Base-by-base conservation (phyloP, 2,329 filamentous ascomycete genomes). In the Cladophialophora psammophila region DNA sequence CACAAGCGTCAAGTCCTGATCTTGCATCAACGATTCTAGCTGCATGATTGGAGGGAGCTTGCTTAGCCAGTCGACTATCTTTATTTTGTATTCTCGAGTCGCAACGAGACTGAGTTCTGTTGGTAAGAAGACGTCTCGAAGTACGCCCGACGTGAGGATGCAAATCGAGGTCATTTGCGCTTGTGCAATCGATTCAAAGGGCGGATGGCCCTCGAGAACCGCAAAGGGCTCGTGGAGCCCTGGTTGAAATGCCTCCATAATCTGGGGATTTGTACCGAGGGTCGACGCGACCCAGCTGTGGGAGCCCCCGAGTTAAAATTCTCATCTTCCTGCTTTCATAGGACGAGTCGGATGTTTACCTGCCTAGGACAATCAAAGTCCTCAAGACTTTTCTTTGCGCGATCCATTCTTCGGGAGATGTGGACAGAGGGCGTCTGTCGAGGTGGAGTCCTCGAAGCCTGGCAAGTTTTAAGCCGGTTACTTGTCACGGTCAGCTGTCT, bases 331-430 rank as follows among this genome's bases (percentile, higher is more conserved):
- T 42, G 40, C 40, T 10, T 6, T 6, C 40, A 3, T n/a, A 38
- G 32, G 3, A 42, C 40, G n/a, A 42, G 18, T 42, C 26, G 13
- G 20, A 34, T 40, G 31, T 10, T 26, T 26, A 20, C 56, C 56
- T 26, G 35, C n/a, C 56, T 34, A 59, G 56, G 15, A 59, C 40
- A 15, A 42, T 59, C 56, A 59, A 59, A 18, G 56, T 59, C 26
- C 56, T 59, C n/a, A 59, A n/a, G n/a, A 59, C 34, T 6, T 59
- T 59, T 38, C 38, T 59, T 15, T 59, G 56, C 35, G 56, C 32
- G 3, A 59, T 38, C 56, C 56, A 59, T 31, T 35, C 52, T 35
- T 55, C 26, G 15, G 52, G 52, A 3, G 31, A 34, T 20, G 52
- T 55, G 26, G 52, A 55, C 1, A 26, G 6, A 32, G 52, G 52